A percentile compares a stretch with the other conserved stretches of the same genome.
phyloP scores from a whole-genome alignment of 768 basidiomycete genomes.

The Psilocybe cyanescens region DNA sequence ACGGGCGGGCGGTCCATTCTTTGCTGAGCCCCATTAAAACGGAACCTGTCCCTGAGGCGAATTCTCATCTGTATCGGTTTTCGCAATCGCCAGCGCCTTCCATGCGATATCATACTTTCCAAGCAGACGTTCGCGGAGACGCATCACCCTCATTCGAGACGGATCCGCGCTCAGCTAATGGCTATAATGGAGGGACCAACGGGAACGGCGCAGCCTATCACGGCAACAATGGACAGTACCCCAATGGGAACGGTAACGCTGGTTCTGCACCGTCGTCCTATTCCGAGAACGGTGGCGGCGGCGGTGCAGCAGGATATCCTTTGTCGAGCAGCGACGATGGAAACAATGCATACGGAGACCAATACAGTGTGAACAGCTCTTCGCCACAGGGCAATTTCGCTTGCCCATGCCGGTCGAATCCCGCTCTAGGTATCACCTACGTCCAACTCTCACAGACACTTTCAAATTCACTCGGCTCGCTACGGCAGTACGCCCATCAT shows the following conservation, averaged over 20 bases:
- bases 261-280: slow-evolving; percentile 37
- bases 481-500: slow-evolving; percentile 62
- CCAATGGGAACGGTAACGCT: slow-evolving; percentile 8
- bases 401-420: slow-evolving; percentile 68
- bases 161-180: slow-evolving; percentile 36
- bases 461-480: slow-evolving; percentile 54
- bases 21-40: slow-evolving; percentile 70
- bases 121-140: slow-evolving; percentile 44
- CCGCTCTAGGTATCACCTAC: slow-evolving; percentile 60
- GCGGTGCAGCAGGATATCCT: slow-evolving; percentile 30
- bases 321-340: slow-evolving; percentile 44
- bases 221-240: slow-evolving; percentile 16
- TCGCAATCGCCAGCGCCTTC: slow-evolving; percentile 63
- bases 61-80: slow-evolving; percentile 69
- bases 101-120: slow-evolving; percentile 56
- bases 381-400: slow-evolving; percentile 38
- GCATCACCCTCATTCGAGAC: slow-evolving; percentile 41
- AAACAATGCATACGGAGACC: slow-evolving; percentile 35
- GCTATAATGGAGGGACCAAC: slow-evolving; percentile 27
- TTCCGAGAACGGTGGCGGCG: slow-evolving; percentile 38
- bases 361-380: slow-evolving; percentile 35
- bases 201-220: slow-evolving; percentile 20
- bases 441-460: slow-evolving; percentile 68
- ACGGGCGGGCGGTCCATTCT: slow-evolving; percentile 44
- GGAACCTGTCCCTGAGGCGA: slow-evolving; percentile 55